Conservation (phyloP, 2,329 filamentous ascomycete genomes). For the Pseudogymnoascus sp. region DNA sequence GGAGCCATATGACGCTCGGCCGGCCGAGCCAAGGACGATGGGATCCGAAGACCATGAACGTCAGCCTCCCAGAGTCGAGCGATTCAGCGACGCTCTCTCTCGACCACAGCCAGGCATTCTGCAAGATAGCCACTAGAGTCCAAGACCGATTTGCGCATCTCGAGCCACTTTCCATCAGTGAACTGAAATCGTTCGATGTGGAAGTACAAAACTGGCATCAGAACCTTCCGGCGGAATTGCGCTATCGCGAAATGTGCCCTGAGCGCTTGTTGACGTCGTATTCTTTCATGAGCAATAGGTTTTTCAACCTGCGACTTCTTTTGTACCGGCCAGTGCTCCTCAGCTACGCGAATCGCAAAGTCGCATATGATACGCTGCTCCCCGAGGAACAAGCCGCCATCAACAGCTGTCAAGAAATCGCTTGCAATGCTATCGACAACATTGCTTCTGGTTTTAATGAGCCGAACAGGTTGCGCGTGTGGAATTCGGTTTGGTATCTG, state of each 20-base stretch:
- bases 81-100: neutral
- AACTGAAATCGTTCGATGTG: neutral
- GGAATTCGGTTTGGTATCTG: neutral
- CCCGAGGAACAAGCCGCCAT: neutral
- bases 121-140: neutral
- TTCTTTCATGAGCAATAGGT: constrained; percentile 2
- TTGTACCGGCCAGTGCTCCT: neutral
- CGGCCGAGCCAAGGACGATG: neutral
- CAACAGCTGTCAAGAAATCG: constrained; percentile 2
- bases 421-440: constrained; percentile 2
- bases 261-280: neutral
- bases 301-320: neutral
- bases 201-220: neutral
- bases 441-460: neutral
- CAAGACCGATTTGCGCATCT: neutral
- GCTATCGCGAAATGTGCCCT: neutral
- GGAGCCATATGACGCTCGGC: constrained; percentile 19
- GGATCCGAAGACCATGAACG: constrained; percentile 3
- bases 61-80: neutral
- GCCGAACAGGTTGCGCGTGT: neutral
- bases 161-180: neutral
- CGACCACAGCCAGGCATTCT: neutral
- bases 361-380: neutral
- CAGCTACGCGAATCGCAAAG: neutral
- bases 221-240: neutral